A percentile compares a stretch with the other conserved stretches of the same genome.
Conservation (phyloP, 176 grass and related monocot species). For the Lolium perenne region DNA sequence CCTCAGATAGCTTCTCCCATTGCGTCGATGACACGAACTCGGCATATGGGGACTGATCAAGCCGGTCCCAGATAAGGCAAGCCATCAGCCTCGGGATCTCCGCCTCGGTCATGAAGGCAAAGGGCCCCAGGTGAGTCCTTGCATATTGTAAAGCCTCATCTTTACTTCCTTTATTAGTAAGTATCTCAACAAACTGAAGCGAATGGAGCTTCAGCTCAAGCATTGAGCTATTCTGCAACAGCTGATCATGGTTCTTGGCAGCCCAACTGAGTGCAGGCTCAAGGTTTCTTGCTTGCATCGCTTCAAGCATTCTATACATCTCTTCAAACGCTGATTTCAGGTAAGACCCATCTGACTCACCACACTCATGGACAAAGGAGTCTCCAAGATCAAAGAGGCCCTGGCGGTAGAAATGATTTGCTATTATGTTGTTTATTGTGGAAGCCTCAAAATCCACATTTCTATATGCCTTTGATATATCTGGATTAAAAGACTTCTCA, state of each 20-base stretch:
- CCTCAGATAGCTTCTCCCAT: conserved; percentile 72
- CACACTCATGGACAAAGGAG: conserved; percentile 60
- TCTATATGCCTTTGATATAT: conserved; percentile 87
- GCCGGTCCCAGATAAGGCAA: conserved; percentile 72
- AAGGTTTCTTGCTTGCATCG: conserved; percentile 78
- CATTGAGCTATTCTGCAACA: conserved; percentile 65
- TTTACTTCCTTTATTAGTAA: conserved; percentile 54
- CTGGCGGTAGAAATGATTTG: conserved; percentile 76
- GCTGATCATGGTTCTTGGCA: conserved; percentile 58
- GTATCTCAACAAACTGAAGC: conserved; percentile 82
- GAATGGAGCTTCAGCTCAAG: conserved; percentile 91
- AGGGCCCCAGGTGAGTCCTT: conserved; percentile 56
- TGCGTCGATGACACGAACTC: conserved; percentile 59
- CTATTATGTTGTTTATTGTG: conserved; percentile 78
- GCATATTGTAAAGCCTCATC: conserved; percentile 69
- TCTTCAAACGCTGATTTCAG: conserved; percentile 77
- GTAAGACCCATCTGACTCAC: conserved; percentile 47
- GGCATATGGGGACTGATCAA: conserved; percentile 86
- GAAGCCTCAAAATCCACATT: conserved; percentile 72
- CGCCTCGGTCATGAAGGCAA: conserved; percentile 52
- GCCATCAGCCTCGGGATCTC: conserved; percentile 78
- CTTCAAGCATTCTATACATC: conserved; percentile 81
- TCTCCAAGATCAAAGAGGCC: conserved; percentile 89
- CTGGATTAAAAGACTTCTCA: conserved; percentile 78
- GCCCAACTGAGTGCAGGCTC: conserved; percentile 81